A percentile compares a stretch with the other conserved stretches of the same genome.
phyloP scores from a whole-genome alignment of 2,329 filamentous ascomycete genomes.

The Alternaria hordeiaustralica region DNA sequence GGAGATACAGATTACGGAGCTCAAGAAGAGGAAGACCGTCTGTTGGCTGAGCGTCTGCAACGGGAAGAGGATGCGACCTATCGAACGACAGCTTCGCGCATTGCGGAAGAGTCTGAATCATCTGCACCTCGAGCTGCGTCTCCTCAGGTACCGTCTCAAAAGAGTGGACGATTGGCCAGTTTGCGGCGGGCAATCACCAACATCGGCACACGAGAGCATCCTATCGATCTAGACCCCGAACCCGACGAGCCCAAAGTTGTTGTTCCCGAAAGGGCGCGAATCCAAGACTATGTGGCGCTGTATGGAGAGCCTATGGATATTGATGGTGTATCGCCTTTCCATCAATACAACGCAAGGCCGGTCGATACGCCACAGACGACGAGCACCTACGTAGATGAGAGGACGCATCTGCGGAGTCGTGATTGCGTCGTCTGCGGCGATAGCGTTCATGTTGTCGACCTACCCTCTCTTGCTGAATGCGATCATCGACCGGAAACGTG shows the following conservation, averaged over 20 bases:
- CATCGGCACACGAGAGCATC: conserved; percentile 12
- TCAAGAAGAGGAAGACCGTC: conserved; percentile 13
- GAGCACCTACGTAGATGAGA: conserved; percentile 3
- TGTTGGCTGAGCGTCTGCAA: neutral
- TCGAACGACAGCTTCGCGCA: neutral
- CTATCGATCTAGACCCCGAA: conserved; percentile 13
- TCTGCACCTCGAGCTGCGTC: neutral
- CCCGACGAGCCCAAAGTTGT: neutral
- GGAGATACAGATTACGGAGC: neutral
- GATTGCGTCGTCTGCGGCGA: conserved; percentile 35
- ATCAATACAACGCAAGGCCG: neutral
- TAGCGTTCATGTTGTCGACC: conserved; percentile 9
- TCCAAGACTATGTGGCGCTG: neutral
- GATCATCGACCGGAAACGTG: conserved; percentile 46
- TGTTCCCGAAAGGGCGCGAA: neutral
- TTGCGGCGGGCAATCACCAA: neutral
- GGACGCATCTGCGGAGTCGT: neutral
- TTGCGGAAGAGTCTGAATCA: neutral
- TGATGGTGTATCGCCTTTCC: neutral
- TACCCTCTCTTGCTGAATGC: conserved; percentile 40
- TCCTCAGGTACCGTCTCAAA: neutral
- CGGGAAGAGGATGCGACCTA: neutral
- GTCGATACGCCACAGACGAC: neutral
- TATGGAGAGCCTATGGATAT: conserved; percentile 6
- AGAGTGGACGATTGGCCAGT: neutral